Conservation (phyloP, 306 rosid species). For the Vachellia pachyceras region DNA sequence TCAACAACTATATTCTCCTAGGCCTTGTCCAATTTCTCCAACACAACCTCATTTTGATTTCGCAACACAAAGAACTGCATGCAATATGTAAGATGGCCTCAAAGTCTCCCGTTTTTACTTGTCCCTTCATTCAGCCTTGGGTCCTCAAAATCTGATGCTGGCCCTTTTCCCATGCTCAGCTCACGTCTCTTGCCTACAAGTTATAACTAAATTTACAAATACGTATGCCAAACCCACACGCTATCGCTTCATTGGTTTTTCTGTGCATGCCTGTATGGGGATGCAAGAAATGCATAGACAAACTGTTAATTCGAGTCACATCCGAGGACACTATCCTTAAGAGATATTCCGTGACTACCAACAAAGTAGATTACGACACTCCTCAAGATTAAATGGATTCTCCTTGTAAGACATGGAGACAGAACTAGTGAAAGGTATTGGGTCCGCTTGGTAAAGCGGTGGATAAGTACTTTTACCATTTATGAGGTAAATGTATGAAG, state of each 20-base stretch:
- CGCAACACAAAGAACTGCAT: constrained; percentile 85
- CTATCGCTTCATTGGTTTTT: neutral
- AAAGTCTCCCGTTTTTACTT: constrained; percentile 64
- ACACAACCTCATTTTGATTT: constrained; percentile 68
- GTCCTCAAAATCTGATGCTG: constrained; percentile 71
- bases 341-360: too few species aligned
- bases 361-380: too few species aligned
- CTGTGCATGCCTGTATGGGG: neutral
- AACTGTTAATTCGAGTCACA: too few species aligned
- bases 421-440: too few species aligned
- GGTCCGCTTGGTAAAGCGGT: too few species aligned
- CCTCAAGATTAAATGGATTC: too few species aligned
- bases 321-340: too few species aligned
- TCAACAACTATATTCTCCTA: constrained; percentile 43
- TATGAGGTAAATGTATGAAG: too few species aligned
- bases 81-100: constrained; percentile 63
- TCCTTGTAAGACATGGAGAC: too few species aligned
- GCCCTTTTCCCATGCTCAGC: constrained; percentile 68
- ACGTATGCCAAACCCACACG: too few species aligned
- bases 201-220: too few species aligned
- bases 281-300: neutral
- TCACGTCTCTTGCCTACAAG: constrained; percentile 78
- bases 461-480: too few species aligned
- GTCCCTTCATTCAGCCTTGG: constrained; percentile 64
- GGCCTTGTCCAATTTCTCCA: constrained; percentile 66